Percentiles rank a stretch among this genome's conserved stretches.
Conservation (phyloP, 805 yeast genomes). For the Lachancea kluyveri region DNA sequence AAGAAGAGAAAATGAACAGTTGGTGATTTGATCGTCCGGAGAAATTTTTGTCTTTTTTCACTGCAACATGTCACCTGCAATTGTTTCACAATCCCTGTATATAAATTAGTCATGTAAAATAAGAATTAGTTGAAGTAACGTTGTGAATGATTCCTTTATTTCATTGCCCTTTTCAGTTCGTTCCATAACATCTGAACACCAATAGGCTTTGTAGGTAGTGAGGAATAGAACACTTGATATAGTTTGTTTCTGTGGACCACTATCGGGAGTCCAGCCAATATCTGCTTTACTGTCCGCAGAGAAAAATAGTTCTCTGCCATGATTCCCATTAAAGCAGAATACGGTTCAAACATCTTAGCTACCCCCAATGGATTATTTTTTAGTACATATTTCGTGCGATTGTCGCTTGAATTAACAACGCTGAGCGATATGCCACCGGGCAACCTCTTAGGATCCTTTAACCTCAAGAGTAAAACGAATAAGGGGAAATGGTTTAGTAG, state of each 20-base stretch:
- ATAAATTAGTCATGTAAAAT: too few species aligned
- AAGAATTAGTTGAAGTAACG: too few species aligned
- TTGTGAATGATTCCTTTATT: neutral
- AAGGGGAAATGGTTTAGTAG: conserved; percentile 79
- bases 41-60: too few species aligned
- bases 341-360: conserved; percentile 43
- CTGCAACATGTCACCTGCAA: too few species aligned
- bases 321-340: conserved; percentile 34
- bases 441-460: conserved; percentile 69
- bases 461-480: conserved; percentile 69
- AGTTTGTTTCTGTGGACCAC: conserved; percentile 42
- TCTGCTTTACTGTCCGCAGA: conserved; percentile 31
- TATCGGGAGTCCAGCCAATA: conserved; percentile 40
- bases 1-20: conserved; percentile 30
- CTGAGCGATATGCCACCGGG: conserved; percentile 51
- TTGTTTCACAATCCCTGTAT: neutral
- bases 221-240: conserved; percentile 46
- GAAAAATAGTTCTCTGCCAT: conserved; percentile 40
- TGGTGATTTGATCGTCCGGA: neutral
- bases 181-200: conserved; percentile 14
- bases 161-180: conserved; percentile 11
- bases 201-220: conserved; percentile 40
- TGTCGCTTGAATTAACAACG: conserved; percentile 10
- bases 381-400: conserved; percentile 25
- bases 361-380: conserved; percentile 41